phyloP scores from a whole-genome alignment of 73 alveolate species.

The Symbiodinium natans region DNA sequence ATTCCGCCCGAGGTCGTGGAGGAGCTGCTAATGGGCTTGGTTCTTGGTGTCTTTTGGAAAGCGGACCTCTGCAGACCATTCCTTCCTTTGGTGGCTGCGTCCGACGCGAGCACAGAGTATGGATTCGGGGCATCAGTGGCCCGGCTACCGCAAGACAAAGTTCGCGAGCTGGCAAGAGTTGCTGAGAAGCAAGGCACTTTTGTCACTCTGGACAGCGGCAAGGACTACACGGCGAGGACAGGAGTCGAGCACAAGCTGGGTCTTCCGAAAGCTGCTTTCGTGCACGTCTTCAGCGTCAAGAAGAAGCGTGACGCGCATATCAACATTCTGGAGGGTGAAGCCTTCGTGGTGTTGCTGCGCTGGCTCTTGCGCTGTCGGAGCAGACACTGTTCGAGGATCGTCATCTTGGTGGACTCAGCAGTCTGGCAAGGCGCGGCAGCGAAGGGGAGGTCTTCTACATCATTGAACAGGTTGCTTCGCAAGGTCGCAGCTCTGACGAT shows the following conservation, averaged over 20 bases:
- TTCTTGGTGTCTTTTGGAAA: not conserved
- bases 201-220: not conserved
- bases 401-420: conserved; percentile 24
- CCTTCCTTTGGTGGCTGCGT: not conserved
- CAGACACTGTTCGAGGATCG: not conserved
- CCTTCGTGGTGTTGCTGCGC: not conserved
- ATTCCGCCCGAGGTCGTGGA: not conserved
- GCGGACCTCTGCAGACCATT: not conserved
- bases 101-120: not conserved
- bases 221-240: not conserved
- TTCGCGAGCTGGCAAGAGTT: not conserved
- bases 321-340: conserved; percentile 31
- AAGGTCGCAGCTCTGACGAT: conserved; percentile 1
- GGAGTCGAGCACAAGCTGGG: not conserved
- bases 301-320: not conserved
- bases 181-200: conserved; percentile 19
- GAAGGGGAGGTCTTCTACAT: conserved; percentile 1
- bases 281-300: not conserved
- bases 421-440: conserved; percentile 24
- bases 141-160: not conserved
- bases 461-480: not conserved
- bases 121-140: not conserved
- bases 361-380: not conserved
- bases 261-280: not conserved
- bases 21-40: not conserved